phyloP scores from a whole-genome alignment of 2,329 filamentous ascomycete genomes.

The Penicillium sp. region DNA sequence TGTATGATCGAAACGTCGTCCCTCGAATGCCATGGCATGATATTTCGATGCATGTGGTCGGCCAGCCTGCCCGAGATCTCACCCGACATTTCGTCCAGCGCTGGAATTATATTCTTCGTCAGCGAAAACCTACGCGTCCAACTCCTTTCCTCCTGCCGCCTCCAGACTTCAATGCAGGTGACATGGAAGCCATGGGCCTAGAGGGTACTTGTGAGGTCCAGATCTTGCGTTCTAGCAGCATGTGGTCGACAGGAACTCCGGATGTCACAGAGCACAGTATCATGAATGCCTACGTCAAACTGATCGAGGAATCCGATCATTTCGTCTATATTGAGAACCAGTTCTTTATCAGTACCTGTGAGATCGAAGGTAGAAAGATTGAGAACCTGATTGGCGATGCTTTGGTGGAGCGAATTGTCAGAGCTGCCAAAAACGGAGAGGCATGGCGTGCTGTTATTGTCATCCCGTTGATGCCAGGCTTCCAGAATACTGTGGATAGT shows the following conservation, averaged over 20 bases:
- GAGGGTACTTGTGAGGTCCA: constrained; percentile 96
- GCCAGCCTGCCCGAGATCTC: constrained; percentile 90
- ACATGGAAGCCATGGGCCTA: constrained; percentile 84
- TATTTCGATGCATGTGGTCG: constrained; percentile 95
- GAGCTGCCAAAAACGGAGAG: constrained; percentile 80
- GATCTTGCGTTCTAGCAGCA: constrained; percentile 84
- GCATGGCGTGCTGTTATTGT: constrained; percentile 89
- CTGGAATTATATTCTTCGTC: constrained; percentile 95
- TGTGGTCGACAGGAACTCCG: constrained; percentile 87
- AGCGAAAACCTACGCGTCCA: constrained; percentile 88
- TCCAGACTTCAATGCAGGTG: constrained; percentile 84
- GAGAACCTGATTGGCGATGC: constrained; percentile 94
- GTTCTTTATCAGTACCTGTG: constrained; percentile 93
- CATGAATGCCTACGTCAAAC: constrained; percentile 90
- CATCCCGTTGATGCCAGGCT: constrained; percentile 96
- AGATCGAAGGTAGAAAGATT: constrained; percentile 84
- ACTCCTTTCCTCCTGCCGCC: constrained; percentile 92
- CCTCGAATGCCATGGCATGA: constrained; percentile 99
- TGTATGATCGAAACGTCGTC: constrained; percentile 90
- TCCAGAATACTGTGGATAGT: constrained; percentile 93
- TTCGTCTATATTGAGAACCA: constrained; percentile 99
- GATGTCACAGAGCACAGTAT: constrained; percentile 91
- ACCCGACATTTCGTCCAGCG: constrained; percentile 96
- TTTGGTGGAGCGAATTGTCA: constrained; percentile 85
- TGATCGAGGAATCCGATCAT: constrained; percentile 94